Evolutionary conservation across 164 flowering plant genomes (phyloP).

Genomic region (Piper longum): DNA sequence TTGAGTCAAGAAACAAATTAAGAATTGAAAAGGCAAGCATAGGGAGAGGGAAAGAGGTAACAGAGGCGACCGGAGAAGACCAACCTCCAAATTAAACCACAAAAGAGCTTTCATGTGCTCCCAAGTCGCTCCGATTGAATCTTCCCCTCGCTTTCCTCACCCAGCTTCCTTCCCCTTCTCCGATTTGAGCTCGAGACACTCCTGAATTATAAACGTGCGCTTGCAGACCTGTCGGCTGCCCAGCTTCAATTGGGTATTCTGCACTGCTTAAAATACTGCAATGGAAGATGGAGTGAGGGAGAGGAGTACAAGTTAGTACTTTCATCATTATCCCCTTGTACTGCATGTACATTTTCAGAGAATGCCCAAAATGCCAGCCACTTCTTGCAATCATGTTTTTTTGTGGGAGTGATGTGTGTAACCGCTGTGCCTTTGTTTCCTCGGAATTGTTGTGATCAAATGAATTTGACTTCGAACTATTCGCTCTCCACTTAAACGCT

Average conservation of each 20-base stretch:
- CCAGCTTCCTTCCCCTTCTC: background rate
- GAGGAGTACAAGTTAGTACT: background rate
- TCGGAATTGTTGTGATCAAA: too few relatives aligned
- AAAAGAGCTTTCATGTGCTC: background rate
- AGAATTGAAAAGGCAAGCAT: background rate
- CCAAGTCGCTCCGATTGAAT: background rate
- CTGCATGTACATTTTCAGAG: background rate
- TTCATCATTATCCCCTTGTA: background rate
- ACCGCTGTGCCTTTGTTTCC: too few relatives aligned
- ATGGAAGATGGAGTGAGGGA: background rate
- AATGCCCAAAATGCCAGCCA: too few relatives aligned
- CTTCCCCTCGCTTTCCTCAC: background rate
- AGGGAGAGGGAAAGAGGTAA: background rate
- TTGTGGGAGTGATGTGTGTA: too few relatives aligned
- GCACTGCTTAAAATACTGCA: background rate
- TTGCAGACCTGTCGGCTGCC: background rate
- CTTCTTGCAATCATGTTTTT: too few relatives aligned
- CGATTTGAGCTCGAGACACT: background rate
- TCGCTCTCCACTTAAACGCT: too few relatives aligned
- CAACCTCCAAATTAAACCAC: background rate
- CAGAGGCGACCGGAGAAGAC: constrained; percentile 2
- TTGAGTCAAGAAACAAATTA: background rate
- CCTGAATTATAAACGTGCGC: background rate
- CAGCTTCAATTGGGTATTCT: background rate
- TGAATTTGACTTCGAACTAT: too few relatives aligned